phyloP scores from a whole-genome alignment of 1,139 yeast species.

The Arxiozyma telluris region DNA sequence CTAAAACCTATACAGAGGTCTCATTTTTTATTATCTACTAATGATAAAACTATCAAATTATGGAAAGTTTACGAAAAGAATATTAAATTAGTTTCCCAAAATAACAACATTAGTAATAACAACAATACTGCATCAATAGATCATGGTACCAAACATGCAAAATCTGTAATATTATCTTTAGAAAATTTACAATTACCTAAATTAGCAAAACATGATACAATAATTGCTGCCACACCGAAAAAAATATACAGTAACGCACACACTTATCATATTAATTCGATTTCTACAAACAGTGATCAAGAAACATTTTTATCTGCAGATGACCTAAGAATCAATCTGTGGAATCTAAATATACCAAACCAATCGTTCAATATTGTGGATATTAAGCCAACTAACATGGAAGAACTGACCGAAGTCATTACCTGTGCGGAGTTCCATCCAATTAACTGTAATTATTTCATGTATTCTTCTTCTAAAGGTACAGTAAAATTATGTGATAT shows the following conservation, averaged over 20 bases:
- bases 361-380: slow-evolving; percentile 96
- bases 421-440: slow-evolving; percentile 99
- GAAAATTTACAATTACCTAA: slow-evolving; percentile 66
- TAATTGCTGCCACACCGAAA: slow-evolving; percentile 91
- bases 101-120: slow-evolving; percentile 37
- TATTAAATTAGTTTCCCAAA: slow-evolving; percentile 85
- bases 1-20: slow-evolving; percentile 80
- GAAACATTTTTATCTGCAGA: slow-evolving; percentile 93
- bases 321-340: slow-evolving; percentile 87
- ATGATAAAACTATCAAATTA: slow-evolving; percentile 93
- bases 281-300: slow-evolving; percentile 89
- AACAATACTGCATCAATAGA: slow-evolving; percentile 6
- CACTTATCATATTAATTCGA: slow-evolving; percentile 95
- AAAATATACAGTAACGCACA: slow-evolving; percentile 91
- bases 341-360: slow-evolving; percentile 93
- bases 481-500: slow-evolving; percentile 92
- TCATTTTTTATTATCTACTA: slow-evolving; percentile 80
- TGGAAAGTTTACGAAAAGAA: slow-evolving; percentile 95
- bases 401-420: slow-evolving; percentile 95
- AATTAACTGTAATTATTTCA: slow-evolving; percentile 78
- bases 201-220: slow-evolving; percentile 83
- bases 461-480: slow-evolving; percentile 96
- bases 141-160: slow-evolving; percentile 12
- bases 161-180: slow-evolving; percentile 19
- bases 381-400: slow-evolving; percentile 97